These are phyloP conservation scores for Bolboschoenoplectus hybrid DNA, from an alignment of 202 grass and related monocot genomes.

Conservation along the genomic window DNA sequence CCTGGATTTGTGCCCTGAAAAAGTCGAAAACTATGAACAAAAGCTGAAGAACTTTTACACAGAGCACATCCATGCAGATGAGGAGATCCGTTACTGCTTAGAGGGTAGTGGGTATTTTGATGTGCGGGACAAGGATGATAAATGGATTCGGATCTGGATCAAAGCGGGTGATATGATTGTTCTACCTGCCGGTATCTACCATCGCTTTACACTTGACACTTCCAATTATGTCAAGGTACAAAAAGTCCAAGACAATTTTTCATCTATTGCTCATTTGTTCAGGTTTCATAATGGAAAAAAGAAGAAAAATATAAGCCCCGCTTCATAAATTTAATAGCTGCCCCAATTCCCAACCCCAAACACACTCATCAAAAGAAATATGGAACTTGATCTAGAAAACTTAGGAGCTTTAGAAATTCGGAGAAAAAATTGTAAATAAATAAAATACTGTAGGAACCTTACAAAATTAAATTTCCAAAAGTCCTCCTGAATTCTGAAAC, in stretches of 20 bases:
- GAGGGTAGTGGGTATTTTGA: slow-evolving; percentile 92
- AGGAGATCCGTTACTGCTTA: slow-evolving; percentile 96
- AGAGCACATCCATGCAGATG: slow-evolving; percentile 88
- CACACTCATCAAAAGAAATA: background rate
- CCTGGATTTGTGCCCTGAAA: slow-evolving; percentile 73
- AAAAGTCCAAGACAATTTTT: background rate
- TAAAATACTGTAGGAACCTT: background rate
- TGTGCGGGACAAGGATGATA: slow-evolving; percentile 77
- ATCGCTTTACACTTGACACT: slow-evolving; percentile 74
- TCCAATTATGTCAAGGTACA: slow-evolving; percentile 77
- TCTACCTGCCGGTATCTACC: slow-evolving; percentile 85
- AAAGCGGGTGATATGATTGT: slow-evolving; percentile 90
- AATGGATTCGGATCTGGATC: slow-evolving; percentile 86
- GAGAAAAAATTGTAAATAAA: background rate
- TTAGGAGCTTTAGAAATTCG: background rate
- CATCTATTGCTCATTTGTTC: slow-evolving; percentile 13
- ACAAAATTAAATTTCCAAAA: background rate
- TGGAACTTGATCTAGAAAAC: background rate
- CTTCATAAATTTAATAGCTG: background rate
- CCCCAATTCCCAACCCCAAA: too few species aligned
- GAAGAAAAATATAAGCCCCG: background rate
- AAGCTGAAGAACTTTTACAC: slow-evolving; percentile 83
- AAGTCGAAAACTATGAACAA: slow-evolving; percentile 91
- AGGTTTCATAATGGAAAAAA: background rate
- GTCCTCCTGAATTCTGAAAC: background rate